A percentile compares a stretch with the other conserved stretches of the same genome.
phyloP scores from a whole-genome alignment of 2,329 filamentous ascomycete species.

The Fonsecaea nubica region DNA sequence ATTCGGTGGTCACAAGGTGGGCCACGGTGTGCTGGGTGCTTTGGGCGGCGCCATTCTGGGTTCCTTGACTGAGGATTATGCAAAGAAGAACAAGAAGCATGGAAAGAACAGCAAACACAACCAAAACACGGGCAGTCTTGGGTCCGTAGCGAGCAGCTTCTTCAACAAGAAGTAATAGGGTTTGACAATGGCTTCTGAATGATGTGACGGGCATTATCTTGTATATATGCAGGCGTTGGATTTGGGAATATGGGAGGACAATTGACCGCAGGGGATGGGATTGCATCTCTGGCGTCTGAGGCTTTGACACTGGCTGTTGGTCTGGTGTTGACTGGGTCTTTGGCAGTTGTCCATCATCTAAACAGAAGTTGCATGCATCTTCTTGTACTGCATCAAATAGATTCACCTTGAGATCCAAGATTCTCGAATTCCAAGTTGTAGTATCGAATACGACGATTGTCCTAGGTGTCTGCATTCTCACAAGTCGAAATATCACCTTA shows the following conservation, averaged over 20 bases:
- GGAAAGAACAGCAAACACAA: slow-evolving; percentile 41
- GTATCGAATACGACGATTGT: background rate
- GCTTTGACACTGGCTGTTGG: background rate
- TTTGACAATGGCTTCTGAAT: background rate
- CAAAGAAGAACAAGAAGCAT: slow-evolving; percentile 51
- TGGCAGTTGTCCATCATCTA: background rate
- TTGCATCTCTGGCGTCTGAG: background rate
- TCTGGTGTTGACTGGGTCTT: background rate
- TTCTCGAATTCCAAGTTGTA: background rate
- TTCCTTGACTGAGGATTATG: slow-evolving; percentile 60
- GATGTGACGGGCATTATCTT: background rate
- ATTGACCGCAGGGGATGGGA: background rate
- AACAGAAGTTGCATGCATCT: background rate
- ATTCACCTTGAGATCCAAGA: background rate
- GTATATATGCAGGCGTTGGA: background rate
- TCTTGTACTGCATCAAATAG: background rate
- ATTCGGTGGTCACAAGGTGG: slow-evolving; percentile 61
- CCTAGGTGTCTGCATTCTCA: background rate
- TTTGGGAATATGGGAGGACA: background rate
- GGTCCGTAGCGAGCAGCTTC: slow-evolving; percentile 26
- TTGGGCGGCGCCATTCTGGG: slow-evolving; percentile 64
- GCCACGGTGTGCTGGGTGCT: slow-evolving; percentile 63
- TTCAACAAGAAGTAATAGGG: slow-evolving; percentile 27
- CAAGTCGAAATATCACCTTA: background rate
- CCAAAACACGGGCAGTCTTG: slow-evolving; percentile 12